These are phyloP conservation scores for Cryptococcus neoformans DNA, from an alignment of 1,284 basidiomycete genomes.

Conservation along the genomic window DNA sequence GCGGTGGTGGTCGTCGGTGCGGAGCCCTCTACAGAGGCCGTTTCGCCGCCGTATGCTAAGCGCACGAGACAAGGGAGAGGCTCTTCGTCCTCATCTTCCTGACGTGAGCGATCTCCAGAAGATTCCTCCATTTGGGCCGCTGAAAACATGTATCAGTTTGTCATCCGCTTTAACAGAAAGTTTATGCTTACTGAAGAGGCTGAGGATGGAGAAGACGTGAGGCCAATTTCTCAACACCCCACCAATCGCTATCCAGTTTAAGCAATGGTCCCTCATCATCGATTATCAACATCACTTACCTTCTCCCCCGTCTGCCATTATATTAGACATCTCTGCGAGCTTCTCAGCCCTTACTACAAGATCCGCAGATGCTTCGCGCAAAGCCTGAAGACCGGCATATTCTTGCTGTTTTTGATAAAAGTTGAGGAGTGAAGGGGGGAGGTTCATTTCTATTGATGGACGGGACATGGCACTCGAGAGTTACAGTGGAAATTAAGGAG, in stretches of 20 bases:
- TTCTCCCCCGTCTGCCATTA: conserved; percentile 51
- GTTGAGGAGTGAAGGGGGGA: conserved; percentile 38
- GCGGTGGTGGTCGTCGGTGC: not conserved
- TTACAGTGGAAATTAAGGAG: not conserved
- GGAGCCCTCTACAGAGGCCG: not conserved
- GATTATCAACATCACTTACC: conserved; percentile 27
- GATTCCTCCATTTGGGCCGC: not conserved
- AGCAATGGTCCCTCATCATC: not conserved
- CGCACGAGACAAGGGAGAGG: conserved; percentile 38
- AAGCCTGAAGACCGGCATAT: conserved; percentile 44
- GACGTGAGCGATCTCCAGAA: not conserved
- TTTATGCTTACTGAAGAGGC: conserved; percentile 37
- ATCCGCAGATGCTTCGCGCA: conserved; percentile 38
- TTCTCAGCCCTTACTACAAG: conserved; percentile 42
- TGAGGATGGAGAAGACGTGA: conserved; percentile 46
- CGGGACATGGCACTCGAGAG: conserved; percentile 6
- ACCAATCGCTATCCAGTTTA: conserved; percentile 33
- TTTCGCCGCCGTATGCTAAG: conserved; percentile 28
- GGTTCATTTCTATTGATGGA: conserved; percentile 11
- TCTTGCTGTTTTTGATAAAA: conserved; percentile 49
- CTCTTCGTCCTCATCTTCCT: conserved; percentile 20
- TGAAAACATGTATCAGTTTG: not conserved
- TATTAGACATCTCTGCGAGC: conserved; percentile 44
- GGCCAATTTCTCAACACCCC: conserved; percentile 47
- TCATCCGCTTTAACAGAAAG: not conserved